Evolutionary conservation across 495 filamentous ascomycete species (phyloP).

Genomic region (Glutinoglossum americanum): DNA sequence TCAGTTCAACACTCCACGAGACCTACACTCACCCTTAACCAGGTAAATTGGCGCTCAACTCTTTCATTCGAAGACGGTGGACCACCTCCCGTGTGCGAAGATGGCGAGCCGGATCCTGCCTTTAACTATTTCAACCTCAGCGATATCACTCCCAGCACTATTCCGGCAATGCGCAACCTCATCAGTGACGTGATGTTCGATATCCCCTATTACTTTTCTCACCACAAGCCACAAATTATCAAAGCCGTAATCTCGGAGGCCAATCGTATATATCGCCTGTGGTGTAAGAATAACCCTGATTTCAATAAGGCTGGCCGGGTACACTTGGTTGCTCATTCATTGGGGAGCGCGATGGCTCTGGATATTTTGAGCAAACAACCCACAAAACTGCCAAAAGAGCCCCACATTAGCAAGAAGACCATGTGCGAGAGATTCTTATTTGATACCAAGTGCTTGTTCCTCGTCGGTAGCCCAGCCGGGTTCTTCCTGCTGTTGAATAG

Average conservation of each 20-base stretch:
- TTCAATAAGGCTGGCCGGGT: slow-evolving; percentile 67
- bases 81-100: slow-evolving; percentile 19
- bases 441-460: slow-evolving; percentile 70
- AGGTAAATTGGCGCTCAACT: slow-evolving; percentile 67
- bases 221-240: slow-evolving; percentile 89
- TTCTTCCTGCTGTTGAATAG: slow-evolving; percentile 86
- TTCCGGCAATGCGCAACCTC: slow-evolving; percentile 71
- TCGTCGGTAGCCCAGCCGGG: slow-evolving; percentile 76
- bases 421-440: slow-evolving; percentile 62
- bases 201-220: slow-evolving; percentile 89
- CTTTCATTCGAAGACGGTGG: slow-evolving; percentile 65
- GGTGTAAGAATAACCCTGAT: slow-evolving; percentile 78
- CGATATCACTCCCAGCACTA: slow-evolving; percentile 80
- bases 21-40: slow-evolving; percentile 8
- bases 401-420: slow-evolving; percentile 29
- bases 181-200: slow-evolving; percentile 96
- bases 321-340: slow-evolving; percentile 79
- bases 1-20: neutral
- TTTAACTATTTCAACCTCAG: slow-evolving; percentile 53
- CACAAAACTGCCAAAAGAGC: slow-evolving; percentile 30
- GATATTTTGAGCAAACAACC: slow-evolving; percentile 84
- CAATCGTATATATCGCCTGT: slow-evolving; percentile 79
- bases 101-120: slow-evolving; percentile 24
- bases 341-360: slow-evolving; percentile 82
- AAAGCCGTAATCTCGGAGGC: slow-evolving; percentile 75